These are phyloP conservation scores for Lactarius tabidus DNA, from an alignment of 768 basidiomycete genomes.

Conservation along the genomic window DNA sequence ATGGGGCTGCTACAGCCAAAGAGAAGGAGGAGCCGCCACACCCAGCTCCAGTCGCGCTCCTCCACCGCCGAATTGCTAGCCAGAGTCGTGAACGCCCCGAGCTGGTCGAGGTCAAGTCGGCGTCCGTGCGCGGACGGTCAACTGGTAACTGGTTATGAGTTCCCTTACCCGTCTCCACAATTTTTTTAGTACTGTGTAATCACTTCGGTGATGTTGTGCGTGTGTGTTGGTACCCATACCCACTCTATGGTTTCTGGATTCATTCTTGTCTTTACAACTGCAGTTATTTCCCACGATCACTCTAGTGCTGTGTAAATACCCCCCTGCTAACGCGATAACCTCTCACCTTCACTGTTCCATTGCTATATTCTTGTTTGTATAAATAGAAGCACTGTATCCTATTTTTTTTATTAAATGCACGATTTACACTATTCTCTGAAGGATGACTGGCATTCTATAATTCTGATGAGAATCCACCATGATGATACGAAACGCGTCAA, in stretches of 20 bases:
- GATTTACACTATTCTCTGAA: not conserved
- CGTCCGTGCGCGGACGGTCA: constrained; percentile 11
- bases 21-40: constrained; percentile 2
- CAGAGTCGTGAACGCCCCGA: constrained; percentile 21
- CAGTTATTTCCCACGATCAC: not conserved
- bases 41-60: not conserved
- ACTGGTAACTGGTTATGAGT: constrained; percentile 18
- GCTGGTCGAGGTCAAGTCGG: constrained; percentile 15
- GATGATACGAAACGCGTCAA: not conserved
- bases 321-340: not conserved
- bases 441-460: not conserved
- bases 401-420: constrained; percentile 10
- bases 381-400: constrained; percentile 15
- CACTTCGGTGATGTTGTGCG: not conserved
- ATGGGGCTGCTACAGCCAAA: not conserved
- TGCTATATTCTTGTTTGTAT: constrained; percentile 11
- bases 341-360: constrained; percentile 1
- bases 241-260: not conserved
- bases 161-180: too few species aligned
- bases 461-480: not conserved
- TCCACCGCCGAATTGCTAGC: constrained; percentile 17
- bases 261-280: not conserved
- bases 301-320: too few species aligned
- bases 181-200: not conserved
- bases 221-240: not conserved